Evolutionary conservation across 352 stramenopile species (phyloP), one percentile per base, ranked within the genome.

Genomic region (Globisporangium viniferum): DNA sequence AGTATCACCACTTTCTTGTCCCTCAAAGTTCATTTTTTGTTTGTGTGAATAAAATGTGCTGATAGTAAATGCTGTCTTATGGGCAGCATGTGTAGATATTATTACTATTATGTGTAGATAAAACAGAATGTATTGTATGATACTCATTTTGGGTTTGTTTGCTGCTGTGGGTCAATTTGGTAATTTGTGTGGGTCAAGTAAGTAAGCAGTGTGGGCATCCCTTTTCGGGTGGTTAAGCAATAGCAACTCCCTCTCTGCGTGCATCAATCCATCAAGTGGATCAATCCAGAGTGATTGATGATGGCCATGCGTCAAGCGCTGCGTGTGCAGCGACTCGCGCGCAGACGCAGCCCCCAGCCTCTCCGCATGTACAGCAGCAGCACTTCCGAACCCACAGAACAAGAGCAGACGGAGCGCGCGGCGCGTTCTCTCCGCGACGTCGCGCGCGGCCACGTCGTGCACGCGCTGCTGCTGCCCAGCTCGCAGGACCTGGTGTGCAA

Each of bases 401-500:
- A 35, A 62, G 51, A 62, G 51, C 63, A 62, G 24, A 59, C 22
- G 35, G 53, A 68, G 15, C 55, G 63, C 9, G 48, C 55, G 14
- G 67, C 62, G 44, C 62, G 62, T 6, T 89, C 74, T 22, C 74
- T 93, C 20, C 86, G 86, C 0, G 88, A 95, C 51, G 85, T 92
- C 35, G 88, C 88, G 54, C 84, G 80, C 60, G 84, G 81, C 18
- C 49, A 69, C 24, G 69, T 66, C 35, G 81, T 95, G 29, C 71
- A 73, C 27, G 62, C 76, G 68, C 82, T 98, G 64, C 53, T 93
- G 68, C 81, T 98, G 31, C 36, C 75, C n/a, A 72, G 73, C 57
- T 97, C 89, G 27, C 64, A 77, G n/a, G 92, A 98, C 73, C 74
- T 98, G 49, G 67, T 96, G n/a, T 98, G 92, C 75, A 84, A 81